Evolutionary conservation across 352 stramenopile genomes (phyloP).

Genomic region (Phytophthora tubulina): DNA sequence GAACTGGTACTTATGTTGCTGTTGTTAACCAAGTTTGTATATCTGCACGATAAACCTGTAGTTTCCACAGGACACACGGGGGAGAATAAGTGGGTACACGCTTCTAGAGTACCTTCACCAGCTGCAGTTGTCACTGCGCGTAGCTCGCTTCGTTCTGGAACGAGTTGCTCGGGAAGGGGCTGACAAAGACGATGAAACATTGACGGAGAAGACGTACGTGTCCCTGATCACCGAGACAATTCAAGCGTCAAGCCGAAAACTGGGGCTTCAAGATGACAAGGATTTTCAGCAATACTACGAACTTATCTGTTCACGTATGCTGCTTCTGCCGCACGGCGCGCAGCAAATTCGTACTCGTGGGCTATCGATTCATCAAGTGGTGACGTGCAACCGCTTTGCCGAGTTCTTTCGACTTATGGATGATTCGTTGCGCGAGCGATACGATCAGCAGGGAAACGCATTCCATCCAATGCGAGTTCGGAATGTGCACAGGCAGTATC

Average conservation of each 20-base stretch:
- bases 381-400: constrained; percentile 43
- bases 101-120: constrained; percentile 61
- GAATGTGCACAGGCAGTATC: constrained; percentile 64
- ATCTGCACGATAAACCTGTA: constrained; percentile 20
- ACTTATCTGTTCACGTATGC: constrained; percentile 63
- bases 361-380: constrained; percentile 44
- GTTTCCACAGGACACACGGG: constrained; percentile 49
- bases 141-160: constrained; percentile 32
- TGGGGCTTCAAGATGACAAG: constrained; percentile 43
- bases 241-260: constrained; percentile 18
- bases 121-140: constrained; percentile 49
- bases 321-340: constrained; percentile 63
- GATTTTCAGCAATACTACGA: constrained; percentile 70
- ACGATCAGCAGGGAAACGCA: constrained; percentile 42
- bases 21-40: background rate
- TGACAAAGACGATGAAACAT: constrained; percentile 20
- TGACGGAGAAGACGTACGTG: constrained; percentile 47
- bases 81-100: constrained; percentile 50
- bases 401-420: constrained; percentile 61
- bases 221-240: constrained; percentile 44
- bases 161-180: constrained; percentile 10
- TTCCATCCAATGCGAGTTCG: constrained; percentile 50
- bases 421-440: constrained; percentile 37
- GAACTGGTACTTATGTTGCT: background rate
- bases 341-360: constrained; percentile 30